Conservation (phyloP, 208 protist genomes). For the Acanthamoeba sp. region DNA sequence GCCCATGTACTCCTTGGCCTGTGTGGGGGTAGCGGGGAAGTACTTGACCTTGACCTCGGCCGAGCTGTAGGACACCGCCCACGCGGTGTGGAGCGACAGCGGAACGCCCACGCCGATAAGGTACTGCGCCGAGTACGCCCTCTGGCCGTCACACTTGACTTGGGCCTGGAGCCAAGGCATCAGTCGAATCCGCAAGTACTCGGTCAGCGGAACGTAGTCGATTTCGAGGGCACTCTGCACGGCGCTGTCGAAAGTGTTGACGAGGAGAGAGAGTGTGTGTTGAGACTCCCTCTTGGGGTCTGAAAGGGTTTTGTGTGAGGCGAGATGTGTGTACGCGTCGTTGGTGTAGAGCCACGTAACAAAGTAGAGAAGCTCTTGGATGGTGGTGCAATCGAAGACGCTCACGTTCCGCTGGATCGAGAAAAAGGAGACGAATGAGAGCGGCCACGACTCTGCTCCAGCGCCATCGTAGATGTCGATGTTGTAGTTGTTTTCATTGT, state of each 20-base stretch:
- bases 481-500: not conserved
- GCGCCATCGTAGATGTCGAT: slow-evolving; percentile 3
- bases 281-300: no score
- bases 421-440: not conserved
- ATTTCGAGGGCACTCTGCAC: no score
- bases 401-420: not conserved
- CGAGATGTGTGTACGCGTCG: slow-evolving; percentile 1
- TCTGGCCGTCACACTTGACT: not conserved
- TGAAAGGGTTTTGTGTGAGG: no score
- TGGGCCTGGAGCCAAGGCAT: not conserved
- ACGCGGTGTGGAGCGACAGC: slow-evolving; percentile 12
- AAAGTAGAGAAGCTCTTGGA: not conserved
- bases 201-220: no score
- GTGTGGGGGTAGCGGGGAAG: not conserved
- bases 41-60: not conserved
- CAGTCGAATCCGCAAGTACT: no score
- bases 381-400: not conserved
- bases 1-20: not conserved
- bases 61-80: not conserved
- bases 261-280: no score
- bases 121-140: not conserved
- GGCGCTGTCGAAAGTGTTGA: no score
- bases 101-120: not conserved
- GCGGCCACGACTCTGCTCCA: not conserved
- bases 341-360: slow-evolving; percentile 7